These are phyloP conservation scores for Chrysanthemum makinoi DNA, from an alignment of 129 eudicot species.

Conservation along the genomic window DNA sequence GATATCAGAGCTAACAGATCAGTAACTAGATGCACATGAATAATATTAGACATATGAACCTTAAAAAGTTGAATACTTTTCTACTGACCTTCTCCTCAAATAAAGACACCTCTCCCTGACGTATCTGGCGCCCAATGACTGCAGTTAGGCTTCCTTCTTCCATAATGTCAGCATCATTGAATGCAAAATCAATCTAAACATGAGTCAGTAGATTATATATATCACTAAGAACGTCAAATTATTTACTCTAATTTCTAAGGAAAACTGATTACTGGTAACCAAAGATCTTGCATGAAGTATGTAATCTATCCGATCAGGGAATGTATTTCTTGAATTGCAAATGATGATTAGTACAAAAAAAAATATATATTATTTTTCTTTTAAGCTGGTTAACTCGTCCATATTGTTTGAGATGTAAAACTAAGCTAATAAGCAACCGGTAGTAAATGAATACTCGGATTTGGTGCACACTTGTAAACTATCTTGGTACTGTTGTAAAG, in stretches of 20 bases:
- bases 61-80: neutral
- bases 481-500: slow-evolving; percentile 52
- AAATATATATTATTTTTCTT: too few species aligned
- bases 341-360: neutral
- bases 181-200: slow-evolving; percentile 56
- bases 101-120: slow-evolving; percentile 53
- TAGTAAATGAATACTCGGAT: slow-evolving; percentile 27
- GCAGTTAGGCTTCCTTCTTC: slow-evolving; percentile 60
- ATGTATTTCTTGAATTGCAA: neutral
- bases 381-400: neutral
- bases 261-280: slow-evolving; percentile 5
- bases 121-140: slow-evolving; percentile 48
- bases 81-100: slow-evolving; percentile 52
- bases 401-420: neutral
- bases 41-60: neutral
- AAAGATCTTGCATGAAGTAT: slow-evolving; percentile 11
- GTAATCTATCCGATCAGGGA: too few species aligned
- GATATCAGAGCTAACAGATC: slow-evolving; percentile 1
- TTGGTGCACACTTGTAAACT: slow-evolving; percentile 47
- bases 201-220: neutral
- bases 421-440: slow-evolving; percentile 16
- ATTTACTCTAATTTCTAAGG: slow-evolving; percentile 2
- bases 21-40: neutral
- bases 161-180: slow-evolving; percentile 62
- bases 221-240: neutral